These are phyloP conservation scores for Corrigiola litoralis DNA, from an alignment of 179 eudicot species.

Conservation along the genomic window DNA sequence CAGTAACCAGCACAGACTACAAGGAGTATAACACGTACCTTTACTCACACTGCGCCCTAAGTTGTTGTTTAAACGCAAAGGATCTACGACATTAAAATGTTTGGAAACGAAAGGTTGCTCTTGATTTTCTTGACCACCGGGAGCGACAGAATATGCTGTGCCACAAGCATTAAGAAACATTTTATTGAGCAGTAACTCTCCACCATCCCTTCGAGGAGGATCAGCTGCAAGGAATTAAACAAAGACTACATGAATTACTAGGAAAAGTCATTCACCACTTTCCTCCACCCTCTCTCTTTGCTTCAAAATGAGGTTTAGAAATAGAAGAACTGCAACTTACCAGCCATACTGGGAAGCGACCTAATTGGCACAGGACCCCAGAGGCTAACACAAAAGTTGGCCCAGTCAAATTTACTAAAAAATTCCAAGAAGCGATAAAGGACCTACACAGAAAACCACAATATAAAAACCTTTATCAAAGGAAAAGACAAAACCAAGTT, in stretches of 20 bases:
- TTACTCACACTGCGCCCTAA: conserved; percentile 66
- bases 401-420: conserved; percentile 98
- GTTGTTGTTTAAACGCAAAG: conserved; percentile 54
- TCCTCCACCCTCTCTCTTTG: too few relatives aligned
- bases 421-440: conserved; percentile 92
- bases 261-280: not conserved
- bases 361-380: conserved; percentile 91
- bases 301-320: not conserved
- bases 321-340: conserved; percentile 28
- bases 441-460: conserved; percentile 46
- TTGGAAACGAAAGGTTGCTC: conserved; percentile 38
- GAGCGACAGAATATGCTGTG: conserved; percentile 38
- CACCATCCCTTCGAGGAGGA: conserved; percentile 52
- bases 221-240: conserved; percentile 34
- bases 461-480: not conserved
- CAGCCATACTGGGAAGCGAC: conserved; percentile 76
- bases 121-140: conserved; percentile 37
- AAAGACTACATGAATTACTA: conserved; percentile 7
- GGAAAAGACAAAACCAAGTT: not conserved
- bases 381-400: conserved; percentile 84
- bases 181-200: conserved; percentile 44
- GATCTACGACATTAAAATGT: conserved; percentile 51
- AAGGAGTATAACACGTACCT: conserved; percentile 28
- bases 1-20: not conserved
- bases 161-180: conserved; percentile 48